These are phyloP conservation scores for Daedaleopsis nitida DNA, from an alignment of 768 basidiomycete genomes.

Conservation along the genomic window DNA sequence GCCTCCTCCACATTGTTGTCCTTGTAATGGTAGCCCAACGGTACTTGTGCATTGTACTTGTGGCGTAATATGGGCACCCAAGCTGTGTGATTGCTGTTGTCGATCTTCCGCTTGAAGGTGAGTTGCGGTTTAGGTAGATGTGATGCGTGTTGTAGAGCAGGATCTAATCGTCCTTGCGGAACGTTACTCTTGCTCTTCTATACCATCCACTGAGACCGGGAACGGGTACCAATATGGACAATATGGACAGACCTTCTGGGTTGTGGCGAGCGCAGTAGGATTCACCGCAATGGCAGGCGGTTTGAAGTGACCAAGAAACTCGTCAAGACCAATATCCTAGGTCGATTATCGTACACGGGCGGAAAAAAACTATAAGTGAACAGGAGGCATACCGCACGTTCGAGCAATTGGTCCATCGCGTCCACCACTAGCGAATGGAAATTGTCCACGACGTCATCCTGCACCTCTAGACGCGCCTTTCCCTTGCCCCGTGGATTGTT, in stretches of 20 bases:
- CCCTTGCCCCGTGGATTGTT: slow-evolving; percentile 46
- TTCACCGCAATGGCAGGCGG: slow-evolving; percentile 64
- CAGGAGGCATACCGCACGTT: slow-evolving; percentile 64
- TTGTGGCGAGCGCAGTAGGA: slow-evolving; percentile 23
- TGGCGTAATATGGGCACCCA: slow-evolving; percentile 73
- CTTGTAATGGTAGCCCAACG: slow-evolving; percentile 64
- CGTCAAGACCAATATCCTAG: slow-evolving; percentile 84
- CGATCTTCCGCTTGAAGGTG: slow-evolving; percentile 57
- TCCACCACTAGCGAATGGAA: slow-evolving; percentile 82
- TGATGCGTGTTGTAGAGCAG: slow-evolving; percentile 72
- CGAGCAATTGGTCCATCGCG: slow-evolving; percentile 80
- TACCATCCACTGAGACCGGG: slow-evolving; percentile 3
- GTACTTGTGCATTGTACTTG: slow-evolving; percentile 85
- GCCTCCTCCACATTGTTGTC: slow-evolving; percentile 31
- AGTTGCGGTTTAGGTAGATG: slow-evolving; percentile 83
- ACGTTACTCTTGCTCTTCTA: slow-evolving; percentile 34
- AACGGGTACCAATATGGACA: not conserved
- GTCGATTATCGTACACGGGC: not conserved
- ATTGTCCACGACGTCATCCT: slow-evolving; percentile 85
- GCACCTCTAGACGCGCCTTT: slow-evolving; percentile 55
- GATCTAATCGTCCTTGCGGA: slow-evolving; percentile 50
- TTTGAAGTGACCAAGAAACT: slow-evolving; percentile 70
- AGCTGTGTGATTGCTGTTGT: slow-evolving; percentile 56
- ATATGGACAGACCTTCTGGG: slow-evolving; percentile 15
- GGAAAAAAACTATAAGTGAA: not conserved